Evolutionary conservation across 208 protist species (phyloP).

Genomic region (Trypanosoma melophagium): DNA sequence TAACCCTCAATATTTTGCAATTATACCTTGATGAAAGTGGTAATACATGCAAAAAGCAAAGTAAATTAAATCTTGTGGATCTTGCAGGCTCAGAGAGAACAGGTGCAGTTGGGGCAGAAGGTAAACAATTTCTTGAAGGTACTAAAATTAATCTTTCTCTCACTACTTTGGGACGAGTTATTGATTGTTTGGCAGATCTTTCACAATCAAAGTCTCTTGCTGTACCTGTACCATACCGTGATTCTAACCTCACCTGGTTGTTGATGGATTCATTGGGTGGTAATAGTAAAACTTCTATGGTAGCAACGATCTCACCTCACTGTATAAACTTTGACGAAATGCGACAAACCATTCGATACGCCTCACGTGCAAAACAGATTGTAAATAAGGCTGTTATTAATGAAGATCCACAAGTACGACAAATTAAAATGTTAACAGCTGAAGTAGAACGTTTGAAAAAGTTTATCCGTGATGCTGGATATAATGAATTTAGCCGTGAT

Average conservation of each 20-base stretch:
- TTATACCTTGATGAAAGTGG: conserved; percentile 53
- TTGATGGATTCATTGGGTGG: conserved; percentile 87
- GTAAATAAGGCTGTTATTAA: conserved; percentile 90
- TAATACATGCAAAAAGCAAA: conserved; percentile 57
- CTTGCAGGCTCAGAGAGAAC: conserved; percentile 92
- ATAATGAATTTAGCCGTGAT: conserved; percentile 61
- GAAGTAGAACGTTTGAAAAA: conserved; percentile 64
- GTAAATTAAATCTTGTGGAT: conserved; percentile 93
- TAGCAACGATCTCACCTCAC: conserved; percentile 93
- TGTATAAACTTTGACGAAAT: conserved; percentile 85
- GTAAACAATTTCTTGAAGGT: conserved; percentile 68
- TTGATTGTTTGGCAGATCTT: conserved; percentile 79
- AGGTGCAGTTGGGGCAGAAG: conserved; percentile 57
- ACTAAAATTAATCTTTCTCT: conserved; percentile 93
- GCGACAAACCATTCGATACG: conserved; percentile 15
- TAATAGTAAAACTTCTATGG: conserved; percentile 94
- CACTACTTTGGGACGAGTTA: conserved; percentile 89
- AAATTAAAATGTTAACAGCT: conserved; percentile 49
- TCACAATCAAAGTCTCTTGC: conserved; percentile 53
- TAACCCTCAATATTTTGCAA: conserved; percentile 73
- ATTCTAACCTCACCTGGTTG: conserved; percentile 85
- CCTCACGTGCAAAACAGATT: conserved; percentile 88
- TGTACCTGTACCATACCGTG: conserved; percentile 71
- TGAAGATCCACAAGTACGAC: conserved; percentile 83
- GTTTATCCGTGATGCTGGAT: conserved; percentile 55